phyloP scores from a whole-genome alignment of 2,329 filamentous ascomycete species.

The Herpotrichia juniperi region DNA sequence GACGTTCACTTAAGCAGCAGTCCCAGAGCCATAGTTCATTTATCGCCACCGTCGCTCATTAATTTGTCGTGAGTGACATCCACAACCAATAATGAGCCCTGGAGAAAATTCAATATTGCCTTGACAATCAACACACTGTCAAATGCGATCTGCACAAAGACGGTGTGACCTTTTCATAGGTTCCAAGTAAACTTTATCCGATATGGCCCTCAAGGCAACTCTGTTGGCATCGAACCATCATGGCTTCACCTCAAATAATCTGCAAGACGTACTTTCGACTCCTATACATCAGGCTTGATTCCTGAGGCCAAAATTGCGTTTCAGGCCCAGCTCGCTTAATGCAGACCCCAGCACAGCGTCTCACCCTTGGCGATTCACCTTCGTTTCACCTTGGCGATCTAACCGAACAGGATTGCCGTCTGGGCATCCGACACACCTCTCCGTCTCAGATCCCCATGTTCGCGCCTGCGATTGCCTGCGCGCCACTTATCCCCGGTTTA shows the following conservation, averaged over 20 bases:
- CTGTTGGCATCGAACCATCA: neutral
- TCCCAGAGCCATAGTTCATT: too few species aligned
- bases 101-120: too few species aligned
- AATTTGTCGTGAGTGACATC: too few species aligned
- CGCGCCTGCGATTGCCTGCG: slow-evolving; percentile 17
- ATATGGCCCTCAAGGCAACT: too few species aligned
- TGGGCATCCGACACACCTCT: slow-evolving; percentile 16
- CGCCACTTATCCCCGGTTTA: slow-evolving; percentile 5
- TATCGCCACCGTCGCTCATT: too few species aligned
- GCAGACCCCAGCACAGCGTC: slow-evolving; percentile 20
- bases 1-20: too few species aligned
- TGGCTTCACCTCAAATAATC: neutral
- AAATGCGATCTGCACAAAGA: too few species aligned
- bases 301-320: neutral
- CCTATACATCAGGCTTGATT: neutral
- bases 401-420: slow-evolving; percentile 26
- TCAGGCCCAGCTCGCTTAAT: neutral
- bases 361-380: slow-evolving; percentile 40
- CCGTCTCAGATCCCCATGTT: slow-evolving; percentile 18
- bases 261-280: neutral
- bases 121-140: too few species aligned
- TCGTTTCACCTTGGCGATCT: slow-evolving; percentile 32
- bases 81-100: too few species aligned
- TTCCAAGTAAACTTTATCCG: too few species aligned
- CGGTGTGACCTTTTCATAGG: too few species aligned